These are phyloP conservation scores for Sedum album DNA, from an alignment of 164 flowering plant genomes.

Conservation along the genomic window DNA sequence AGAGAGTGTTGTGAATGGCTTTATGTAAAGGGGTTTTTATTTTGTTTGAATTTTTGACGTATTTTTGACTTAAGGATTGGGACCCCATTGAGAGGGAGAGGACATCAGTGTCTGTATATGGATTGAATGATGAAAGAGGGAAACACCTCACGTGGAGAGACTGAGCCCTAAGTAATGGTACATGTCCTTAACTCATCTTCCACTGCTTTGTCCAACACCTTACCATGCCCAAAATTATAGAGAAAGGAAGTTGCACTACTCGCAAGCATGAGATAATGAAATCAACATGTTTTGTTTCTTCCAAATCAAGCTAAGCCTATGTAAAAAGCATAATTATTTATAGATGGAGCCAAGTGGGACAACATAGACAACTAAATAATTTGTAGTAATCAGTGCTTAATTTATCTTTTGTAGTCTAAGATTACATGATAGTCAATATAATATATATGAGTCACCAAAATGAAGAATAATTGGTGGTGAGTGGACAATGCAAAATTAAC, in stretches of 20 bases:
- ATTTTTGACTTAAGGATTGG: slow-evolving; percentile 38
- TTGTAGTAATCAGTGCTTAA: not conserved
- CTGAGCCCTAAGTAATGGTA: slow-evolving; percentile 51
- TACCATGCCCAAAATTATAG: not conserved
- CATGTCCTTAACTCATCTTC: slow-evolving; percentile 2
- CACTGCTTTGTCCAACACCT: not conserved
- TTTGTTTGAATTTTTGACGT: not conserved
- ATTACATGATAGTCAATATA: not conserved
- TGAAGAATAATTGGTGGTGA: not conserved
- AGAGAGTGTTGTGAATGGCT: not conserved
- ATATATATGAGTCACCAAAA: not conserved
- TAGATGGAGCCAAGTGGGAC: not conserved
- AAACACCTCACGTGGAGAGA: slow-evolving; percentile 56
- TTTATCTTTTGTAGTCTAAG: not conserved
- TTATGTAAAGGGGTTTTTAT: not conserved
- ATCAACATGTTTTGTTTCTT: slow-evolving; percentile 4
- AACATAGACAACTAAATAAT: not conserved
- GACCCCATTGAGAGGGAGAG: slow-evolving; percentile 17
- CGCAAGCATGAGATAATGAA: not conserved
- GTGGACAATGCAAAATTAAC: not conserved
- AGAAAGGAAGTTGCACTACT: not conserved
- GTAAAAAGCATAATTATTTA: not conserved
- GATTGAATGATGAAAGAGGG: slow-evolving; percentile 60
- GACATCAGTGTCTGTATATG: slow-evolving; percentile 54
- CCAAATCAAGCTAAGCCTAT: not conserved